Evolutionary conservation across 2,329 filamentous ascomycete species (phyloP).

Genomic region (Tothia fuscella): DNA sequence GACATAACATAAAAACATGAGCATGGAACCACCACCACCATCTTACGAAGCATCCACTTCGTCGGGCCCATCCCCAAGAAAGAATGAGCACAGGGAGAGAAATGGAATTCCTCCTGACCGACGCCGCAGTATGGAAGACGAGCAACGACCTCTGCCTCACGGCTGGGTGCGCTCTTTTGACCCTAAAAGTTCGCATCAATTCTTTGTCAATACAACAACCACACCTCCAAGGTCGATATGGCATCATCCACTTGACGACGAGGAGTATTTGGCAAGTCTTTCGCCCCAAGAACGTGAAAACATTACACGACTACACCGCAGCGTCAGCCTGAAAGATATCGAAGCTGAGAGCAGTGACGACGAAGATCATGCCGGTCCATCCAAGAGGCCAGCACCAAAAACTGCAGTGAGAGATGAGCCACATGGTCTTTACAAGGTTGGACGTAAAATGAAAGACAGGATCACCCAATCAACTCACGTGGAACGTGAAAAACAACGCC

Average conservation of each 20-base stretch:
- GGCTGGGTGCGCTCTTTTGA: constrained; percentile 50
- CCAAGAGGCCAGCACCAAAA: constrained; percentile 19
- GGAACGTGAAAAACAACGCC: constrained; percentile 37
- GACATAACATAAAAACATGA: no score
- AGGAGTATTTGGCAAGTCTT: constrained; percentile 38
- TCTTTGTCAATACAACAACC: constrained; percentile 48
- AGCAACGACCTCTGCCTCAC: constrained; percentile 39
- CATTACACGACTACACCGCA: constrained; percentile 28
- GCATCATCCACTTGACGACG: constrained; percentile 51
- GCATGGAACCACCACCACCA: constrained; percentile 1
- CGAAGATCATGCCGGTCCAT: constrained; percentile 21
- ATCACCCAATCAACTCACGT: constrained; percentile 45
- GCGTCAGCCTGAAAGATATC: constrained; percentile 27
- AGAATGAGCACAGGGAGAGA: constrained; percentile 18
- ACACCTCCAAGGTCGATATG: constrained; percentile 47
- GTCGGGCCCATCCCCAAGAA: background rate
- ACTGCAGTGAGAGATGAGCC: constrained; percentile 12
- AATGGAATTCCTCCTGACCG: constrained; percentile 42
- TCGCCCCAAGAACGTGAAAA: constrained; percentile 37
- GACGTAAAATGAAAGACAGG: constrained; percentile 48
- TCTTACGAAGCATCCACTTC: background rate
- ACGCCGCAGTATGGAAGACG: constrained; percentile 51
- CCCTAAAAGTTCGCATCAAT: constrained; percentile 42
- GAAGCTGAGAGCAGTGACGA: constrained; percentile 36
- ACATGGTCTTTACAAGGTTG: constrained; percentile 31